Percentiles rank a stretch among this genome's conserved stretches.
Evolutionary conservation across 495 filamentous ascomycete genomes (phyloP).

Genomic region (Aspergillus leporis): DNA sequence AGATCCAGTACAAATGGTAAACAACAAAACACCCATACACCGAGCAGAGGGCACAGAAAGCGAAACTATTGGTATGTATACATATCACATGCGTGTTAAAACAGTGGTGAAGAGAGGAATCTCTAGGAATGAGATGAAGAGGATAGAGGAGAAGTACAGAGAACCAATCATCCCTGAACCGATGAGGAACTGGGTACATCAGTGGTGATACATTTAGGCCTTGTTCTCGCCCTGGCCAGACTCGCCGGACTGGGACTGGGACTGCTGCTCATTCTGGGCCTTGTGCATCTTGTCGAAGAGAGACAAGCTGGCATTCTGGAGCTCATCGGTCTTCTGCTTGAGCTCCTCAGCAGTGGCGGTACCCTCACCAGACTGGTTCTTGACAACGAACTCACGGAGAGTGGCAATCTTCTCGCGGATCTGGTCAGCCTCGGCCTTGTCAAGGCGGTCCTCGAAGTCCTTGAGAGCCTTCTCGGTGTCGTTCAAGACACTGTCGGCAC

Average conservation of each 20-base stretch:
- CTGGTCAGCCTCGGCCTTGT: slow-evolving; percentile 91
- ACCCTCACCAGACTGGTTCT: slow-evolving; percentile 92
- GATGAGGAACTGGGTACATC: slow-evolving; percentile 8
- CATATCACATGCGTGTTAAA: slow-evolving; percentile 39
- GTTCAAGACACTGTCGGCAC: slow-evolving; percentile 92
- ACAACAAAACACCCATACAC: slow-evolving; percentile 44
- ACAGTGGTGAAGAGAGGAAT: slow-evolving; percentile 28
- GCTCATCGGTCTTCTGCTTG: slow-evolving; percentile 97
- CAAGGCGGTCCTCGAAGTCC: slow-evolving; percentile 91
- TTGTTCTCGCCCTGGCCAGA: slow-evolving; percentile 75
- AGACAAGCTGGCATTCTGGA: slow-evolving; percentile 92
- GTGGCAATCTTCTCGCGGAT: slow-evolving; percentile 91
- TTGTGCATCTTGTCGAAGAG: slow-evolving; percentile 99
- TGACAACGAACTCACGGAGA: slow-evolving; percentile 87
- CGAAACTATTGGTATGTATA: slow-evolving; percentile 42
- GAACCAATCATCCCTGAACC: slow-evolving; percentile 8
- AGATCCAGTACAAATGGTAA: slow-evolving; percentile 25
- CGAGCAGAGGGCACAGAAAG: slow-evolving; percentile 28
- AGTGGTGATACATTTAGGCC: slow-evolving; percentile 51
- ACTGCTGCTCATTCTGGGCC: slow-evolving; percentile 73
- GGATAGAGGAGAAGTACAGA: slow-evolving; percentile 34
- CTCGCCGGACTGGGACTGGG: slow-evolving; percentile 53
- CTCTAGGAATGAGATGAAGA: slow-evolving; percentile 26
- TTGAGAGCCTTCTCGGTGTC: slow-evolving; percentile 98
- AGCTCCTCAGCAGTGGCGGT: slow-evolving; percentile 82